A percentile compares a stretch with the other conserved stretches of the same genome.
Conservation (phyloP, 306 rosid genomes). For the Quercus mongolica region DNA sequence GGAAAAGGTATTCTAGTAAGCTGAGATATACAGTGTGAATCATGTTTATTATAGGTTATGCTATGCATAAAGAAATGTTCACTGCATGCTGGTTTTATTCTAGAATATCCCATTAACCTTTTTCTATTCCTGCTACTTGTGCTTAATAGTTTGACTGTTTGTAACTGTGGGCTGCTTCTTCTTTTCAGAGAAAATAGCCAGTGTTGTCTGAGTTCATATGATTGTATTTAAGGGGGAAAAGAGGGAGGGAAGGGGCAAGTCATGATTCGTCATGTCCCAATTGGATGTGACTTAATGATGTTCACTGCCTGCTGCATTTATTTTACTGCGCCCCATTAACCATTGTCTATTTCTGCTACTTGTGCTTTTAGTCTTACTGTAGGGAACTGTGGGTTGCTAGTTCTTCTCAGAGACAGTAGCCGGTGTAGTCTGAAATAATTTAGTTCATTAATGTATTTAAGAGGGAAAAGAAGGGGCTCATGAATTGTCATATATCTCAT, state of each 20-base stretch:
- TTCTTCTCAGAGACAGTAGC: too few species aligned
- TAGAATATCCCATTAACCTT: neutral
- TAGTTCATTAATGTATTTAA: too few species aligned
- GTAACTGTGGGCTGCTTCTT: neutral
- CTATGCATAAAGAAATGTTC: neutral
- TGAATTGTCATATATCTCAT: neutral
- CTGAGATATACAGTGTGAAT: neutral
- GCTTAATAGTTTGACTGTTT: conserved; percentile 4
- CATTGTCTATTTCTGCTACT: too few species aligned
- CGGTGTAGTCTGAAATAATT: too few species aligned
- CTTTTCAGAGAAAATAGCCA: neutral
- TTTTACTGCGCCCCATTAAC: too few species aligned
- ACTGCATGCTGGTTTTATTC: neutral
- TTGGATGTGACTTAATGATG: too few species aligned
- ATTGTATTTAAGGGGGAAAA: too few species aligned
- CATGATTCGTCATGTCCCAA: too few species aligned
- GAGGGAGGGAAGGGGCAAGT: too few species aligned
- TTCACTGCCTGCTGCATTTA: too few species aligned
- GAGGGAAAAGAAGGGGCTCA: neutral
- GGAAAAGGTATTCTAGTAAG: conserved; percentile 42
- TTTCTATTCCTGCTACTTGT: neutral
- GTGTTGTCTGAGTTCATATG: neutral
- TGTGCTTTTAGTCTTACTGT: too few species aligned
- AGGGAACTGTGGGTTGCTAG: too few species aligned
- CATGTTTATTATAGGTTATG: neutral